A percentile compares a stretch with the other conserved stretches of the same genome.
These are phyloP conservation scores for Gossypium trilobum DNA, from an alignment of 441 rosid genomes.

Conservation along the genomic window DNA sequence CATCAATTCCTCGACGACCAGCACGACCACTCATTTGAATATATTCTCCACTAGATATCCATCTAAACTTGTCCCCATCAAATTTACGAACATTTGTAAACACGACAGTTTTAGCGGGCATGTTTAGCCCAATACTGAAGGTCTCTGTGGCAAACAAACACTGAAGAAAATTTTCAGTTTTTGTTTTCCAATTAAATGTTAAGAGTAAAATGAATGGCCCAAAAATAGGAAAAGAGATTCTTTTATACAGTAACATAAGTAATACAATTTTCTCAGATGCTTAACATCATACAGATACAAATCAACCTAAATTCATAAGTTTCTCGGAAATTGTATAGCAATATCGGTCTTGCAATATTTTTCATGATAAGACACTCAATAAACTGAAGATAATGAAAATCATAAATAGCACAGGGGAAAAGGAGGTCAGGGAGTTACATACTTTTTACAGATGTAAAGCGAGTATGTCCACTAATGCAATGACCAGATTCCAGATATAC, in stretches of 20 bases:
- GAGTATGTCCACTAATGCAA: neutral
- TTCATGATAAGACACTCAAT: neutral
- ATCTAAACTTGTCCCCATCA: slow-evolving; percentile 95
- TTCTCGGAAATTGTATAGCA: neutral
- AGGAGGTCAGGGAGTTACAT: neutral
- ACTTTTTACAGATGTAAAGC: neutral
- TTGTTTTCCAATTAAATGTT: slow-evolving; percentile 8
- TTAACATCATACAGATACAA: neutral
- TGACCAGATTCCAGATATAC: neutral
- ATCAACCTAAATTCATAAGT: neutral
- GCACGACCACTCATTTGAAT: slow-evolving; percentile 99
- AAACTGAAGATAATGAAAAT: neutral
- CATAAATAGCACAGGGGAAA: neutral
- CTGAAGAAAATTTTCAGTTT: slow-evolving; percentile 36
- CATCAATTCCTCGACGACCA: slow-evolving; percentile 98
- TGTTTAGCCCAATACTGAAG: slow-evolving; percentile 94
- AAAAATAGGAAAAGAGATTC: neutral
- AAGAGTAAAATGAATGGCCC: neutral
- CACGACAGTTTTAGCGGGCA: slow-evolving; percentile 99
- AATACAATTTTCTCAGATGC: neutral
- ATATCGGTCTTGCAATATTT: neutral
- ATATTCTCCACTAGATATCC: slow-evolving; percentile 97
- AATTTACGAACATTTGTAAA: slow-evolving; percentile 96
- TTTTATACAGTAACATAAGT: neutral
- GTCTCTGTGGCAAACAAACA: slow-evolving; percentile 99